Base-by-base conservation (phyloP, 306 rosid species). In the Trichosanthes cucumerina region DNA sequence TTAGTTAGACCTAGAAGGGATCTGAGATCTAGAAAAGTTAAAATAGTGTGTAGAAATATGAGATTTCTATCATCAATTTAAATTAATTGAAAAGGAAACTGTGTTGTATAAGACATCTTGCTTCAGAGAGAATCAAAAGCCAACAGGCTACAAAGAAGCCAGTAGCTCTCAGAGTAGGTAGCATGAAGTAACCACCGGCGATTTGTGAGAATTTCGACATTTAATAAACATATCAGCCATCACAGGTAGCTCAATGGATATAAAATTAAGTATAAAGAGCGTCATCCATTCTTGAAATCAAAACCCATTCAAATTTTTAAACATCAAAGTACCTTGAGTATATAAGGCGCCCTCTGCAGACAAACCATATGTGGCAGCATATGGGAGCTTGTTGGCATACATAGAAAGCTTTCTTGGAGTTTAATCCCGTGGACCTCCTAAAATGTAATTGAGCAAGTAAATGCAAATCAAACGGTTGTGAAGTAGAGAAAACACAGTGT, bases 281-380 rank as follows among this genome's bases (percentile, higher is more conserved):
- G n/a, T 2, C 57, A 47, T 14, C 77, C 77, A 28, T 47, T 58
- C 43, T 47, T 46, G 59, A 72, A 72, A 72, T 46, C 58, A 72
- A 72, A 38, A 23, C 66, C 14, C 11, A 58, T 44, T 18, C 58
- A 77, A 60, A 10, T 39, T 54, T 57, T 47, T 7, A 7, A 38
- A 39, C 13, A 23, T 76, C 5, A 39, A 82, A 53, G 39, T 81
- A 93, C 98, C 98, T 87, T 4, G 87, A 84, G 81, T 81, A 86
- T 82, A 87, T 82, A 81, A 91, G 88, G 64, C 49, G 84, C 34
- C 93, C 96, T 75, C 86, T 86, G 87, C 89, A 89, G 70, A 88
- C 85, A 88, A 91, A 87, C 93, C 94, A 91, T 70, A 89, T 83
- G 79, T 86, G 90, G 85, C 98, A 93, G 73, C 86, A 86, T 9